These are phyloP conservation scores for Trebouxia gelatinosa DNA, from an alignment of 163 green algal species.

Conservation along the genomic window DNA sequence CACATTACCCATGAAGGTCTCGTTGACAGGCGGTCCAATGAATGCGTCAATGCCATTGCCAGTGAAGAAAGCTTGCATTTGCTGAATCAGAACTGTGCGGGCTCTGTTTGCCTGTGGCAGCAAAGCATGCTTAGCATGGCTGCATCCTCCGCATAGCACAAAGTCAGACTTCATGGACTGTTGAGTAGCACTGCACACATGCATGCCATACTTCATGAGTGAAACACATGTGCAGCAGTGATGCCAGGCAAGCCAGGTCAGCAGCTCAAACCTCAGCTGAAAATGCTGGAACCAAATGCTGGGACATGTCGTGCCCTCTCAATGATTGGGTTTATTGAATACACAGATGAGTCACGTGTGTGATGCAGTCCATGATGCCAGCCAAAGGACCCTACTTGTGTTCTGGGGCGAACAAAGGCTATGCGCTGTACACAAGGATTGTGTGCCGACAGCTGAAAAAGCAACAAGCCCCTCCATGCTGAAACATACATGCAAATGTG, in stretches of 20 bases:
- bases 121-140: too few species aligned
- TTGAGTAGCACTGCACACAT: background rate
- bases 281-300: background rate
- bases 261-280: background rate
- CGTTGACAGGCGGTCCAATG: constrained; percentile 4
- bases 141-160: background rate
- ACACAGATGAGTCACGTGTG: background rate
- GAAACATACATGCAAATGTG: background rate
- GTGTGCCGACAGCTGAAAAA: too few species aligned
- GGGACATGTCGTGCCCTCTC: too few species aligned
- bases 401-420: too few species aligned
- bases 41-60: constrained; percentile 20
- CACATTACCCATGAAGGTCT: constrained; percentile 12
- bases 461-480: background rate
- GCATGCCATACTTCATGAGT: background rate
- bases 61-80: constrained; percentile 21
- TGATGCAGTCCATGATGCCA: background rate
- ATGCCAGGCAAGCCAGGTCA: background rate
- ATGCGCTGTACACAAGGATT: too few species aligned
- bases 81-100: constrained; percentile 11
- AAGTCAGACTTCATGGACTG: background rate
- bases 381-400: too few species aligned
- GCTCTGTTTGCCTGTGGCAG: constrained; percentile 14
- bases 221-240: background rate
- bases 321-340: background rate